Base-by-base conservation (phyloP, 2,329 filamentous ascomycete genomes). In the Dactylellina cionopaga region DNA sequence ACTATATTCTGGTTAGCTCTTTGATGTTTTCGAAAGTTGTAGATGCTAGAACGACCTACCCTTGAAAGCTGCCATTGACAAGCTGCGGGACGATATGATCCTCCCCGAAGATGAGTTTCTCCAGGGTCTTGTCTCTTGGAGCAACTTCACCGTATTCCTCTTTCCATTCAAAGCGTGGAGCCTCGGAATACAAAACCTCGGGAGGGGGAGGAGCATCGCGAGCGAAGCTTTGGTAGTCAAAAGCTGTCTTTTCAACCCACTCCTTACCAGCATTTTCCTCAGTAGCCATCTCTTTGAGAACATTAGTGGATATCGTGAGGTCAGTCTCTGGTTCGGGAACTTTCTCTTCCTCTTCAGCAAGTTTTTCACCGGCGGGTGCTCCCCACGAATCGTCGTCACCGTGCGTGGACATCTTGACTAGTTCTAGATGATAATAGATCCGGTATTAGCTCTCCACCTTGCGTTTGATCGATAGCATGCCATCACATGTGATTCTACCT, bases 81-180 rank as follows among this genome's bases (percentile, higher is more conserved):
- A 64, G 33, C 15, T 17, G 22, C 46, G 15, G 56, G 33, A 17
- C n/a, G 5, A 62, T 25, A 59, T 41, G 52, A 47, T 85, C 82
- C 62, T 82, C 79, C 3, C 88, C 88, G 68, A 96, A 99, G 5
- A 99, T 86, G 76, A 89, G 83, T 5, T 85, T 76, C 82, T 98
- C 94, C 0, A 99, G 86, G 49, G 87, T 85, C 0, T 85, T 82
- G 58, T 89, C 85, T 52, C 83, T 83, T 0, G 92, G 92, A 5
- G 90, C 94, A 59, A 99, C 83, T 39, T 98, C 94, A 1, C 94
- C 95, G 76, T 85, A 91, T 1, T 96, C 92, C 9, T 92, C 92
- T 15, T 88, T 85, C 90, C 91, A 98, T 77, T 93, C 87, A 76
- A 98, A 98, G 43, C 90, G 84, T 85, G 35, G 82, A 80, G 11